Base-by-base conservation (phyloP, 225 moss, liverwort and hornwort genomes). In the Polytrichum commune region DNA sequence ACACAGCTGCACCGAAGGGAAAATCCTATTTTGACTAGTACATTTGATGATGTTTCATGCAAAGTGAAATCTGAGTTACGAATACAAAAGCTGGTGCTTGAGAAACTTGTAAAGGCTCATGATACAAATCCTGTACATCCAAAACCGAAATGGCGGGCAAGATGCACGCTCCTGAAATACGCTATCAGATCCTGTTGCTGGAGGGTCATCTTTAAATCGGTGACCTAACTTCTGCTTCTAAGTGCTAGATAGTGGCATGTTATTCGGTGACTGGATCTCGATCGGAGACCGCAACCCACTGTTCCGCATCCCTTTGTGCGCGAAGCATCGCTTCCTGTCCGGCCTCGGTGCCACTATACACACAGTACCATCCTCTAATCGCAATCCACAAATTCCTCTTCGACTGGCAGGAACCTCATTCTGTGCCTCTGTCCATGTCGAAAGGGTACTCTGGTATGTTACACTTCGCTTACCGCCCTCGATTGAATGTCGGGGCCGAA, bases 281-380 rank as follows among this genome's bases (percentile, higher is more conserved):
- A 24, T 64, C 8, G 68, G 68, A 1, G 80, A 75, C 20, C 38
- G 54, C 7, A 10, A 65, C 23, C 61, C 62, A 9, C 20, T 35
- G 53, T 76, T 78, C 10, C 86, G 74, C 69, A 72, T 53, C 18
- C 83, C 83, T 27, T 83, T 87, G 72, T 87, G 86, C 19, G 64
- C 78, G 19, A 67, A 65, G 69, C 86, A 87, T 0, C 83, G 86
- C 69, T 83, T 87, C 13, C 83, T 80, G 2, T 87, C 74, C 1
- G 78, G 74, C 0, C 86, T 65, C 0, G 86, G 86, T 28, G 83
- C 69, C 13, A 78, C 60, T 0, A 69, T 65, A 9, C 86, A 87
- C 63, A 83, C 83, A 0, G 78, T 78, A 1, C 83, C 76, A 19
- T 87, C 76, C 3, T 74, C 76, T 0, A 83, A 62, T 16, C 78